phyloP scores from a whole-genome alignment of 2,329 filamentous ascomycete species.

The Cytospora piceae region DNA sequence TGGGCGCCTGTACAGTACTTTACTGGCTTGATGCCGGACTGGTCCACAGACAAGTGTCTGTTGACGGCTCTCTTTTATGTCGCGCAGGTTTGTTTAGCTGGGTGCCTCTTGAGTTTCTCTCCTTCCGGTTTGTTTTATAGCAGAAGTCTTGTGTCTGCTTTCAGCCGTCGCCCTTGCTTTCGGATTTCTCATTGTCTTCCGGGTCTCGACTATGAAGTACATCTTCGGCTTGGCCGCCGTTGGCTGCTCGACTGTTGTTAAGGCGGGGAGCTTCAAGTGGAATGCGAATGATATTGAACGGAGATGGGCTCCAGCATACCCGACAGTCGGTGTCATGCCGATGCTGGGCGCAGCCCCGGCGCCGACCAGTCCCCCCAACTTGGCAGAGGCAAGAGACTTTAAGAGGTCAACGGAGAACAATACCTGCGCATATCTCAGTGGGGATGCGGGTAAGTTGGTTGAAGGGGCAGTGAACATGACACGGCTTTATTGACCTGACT shows the following conservation, averaged over 20 bases:
- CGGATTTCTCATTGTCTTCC: not conserved
- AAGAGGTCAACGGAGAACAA: slow-evolving; percentile 37
- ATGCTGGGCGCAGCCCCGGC: slow-evolving; percentile 20
- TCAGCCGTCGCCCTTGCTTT: not conserved
- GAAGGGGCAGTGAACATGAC: too few species aligned
- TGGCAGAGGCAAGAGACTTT: not conserved
- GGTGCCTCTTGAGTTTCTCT: not conserved
- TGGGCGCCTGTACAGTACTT: not conserved
- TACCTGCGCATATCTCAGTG: slow-evolving; percentile 41
- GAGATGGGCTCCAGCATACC: slow-evolving; percentile 19
- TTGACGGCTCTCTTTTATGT: not conserved
- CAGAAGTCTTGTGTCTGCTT: not conserved
- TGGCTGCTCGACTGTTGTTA: slow-evolving; percentile 7
- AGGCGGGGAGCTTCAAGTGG: slow-evolving; percentile 28
- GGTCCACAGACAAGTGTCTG: not conserved
- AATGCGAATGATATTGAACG: slow-evolving; percentile 1
- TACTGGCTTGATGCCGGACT: not conserved
- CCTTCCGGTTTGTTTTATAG: not conserved
- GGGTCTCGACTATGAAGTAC: slow-evolving; percentile 11
- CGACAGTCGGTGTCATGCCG: slow-evolving; percentile 23
- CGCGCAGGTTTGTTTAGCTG: not conserved
- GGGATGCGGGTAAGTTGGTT: slow-evolving; percentile 33
- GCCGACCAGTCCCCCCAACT: slow-evolving; percentile 23
- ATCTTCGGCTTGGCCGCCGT: slow-evolving; percentile 16
- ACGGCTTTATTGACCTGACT: slow-evolving; percentile 1